Evolutionary conservation across 345 rosid genomes (phyloP).

Genomic region (Hypericum androsaemum): DNA sequence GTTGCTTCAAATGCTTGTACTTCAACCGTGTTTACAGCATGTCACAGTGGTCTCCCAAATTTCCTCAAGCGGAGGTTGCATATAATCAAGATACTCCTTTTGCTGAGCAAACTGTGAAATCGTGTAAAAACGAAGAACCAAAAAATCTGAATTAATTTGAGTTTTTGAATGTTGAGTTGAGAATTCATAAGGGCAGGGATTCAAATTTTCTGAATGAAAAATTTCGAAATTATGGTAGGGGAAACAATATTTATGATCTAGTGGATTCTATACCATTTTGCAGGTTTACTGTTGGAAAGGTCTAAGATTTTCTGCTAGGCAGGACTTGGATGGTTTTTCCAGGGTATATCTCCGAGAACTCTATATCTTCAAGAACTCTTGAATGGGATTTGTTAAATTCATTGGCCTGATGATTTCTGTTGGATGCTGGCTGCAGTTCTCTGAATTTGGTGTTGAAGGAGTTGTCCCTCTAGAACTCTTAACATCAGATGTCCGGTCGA

Average conservation of each 20-base stretch:
- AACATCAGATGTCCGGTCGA: conserved; percentile 62
- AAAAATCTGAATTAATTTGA: too few species aligned
- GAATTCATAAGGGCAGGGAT: too few species aligned
- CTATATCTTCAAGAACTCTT: neutral
- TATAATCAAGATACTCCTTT: too few species aligned
- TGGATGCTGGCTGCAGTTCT: conserved; percentile 49
- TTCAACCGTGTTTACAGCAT: neutral
- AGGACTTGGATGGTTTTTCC: conserved; percentile 95
- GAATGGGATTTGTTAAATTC: neutral
- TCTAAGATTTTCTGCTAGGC: conserved; percentile 81
- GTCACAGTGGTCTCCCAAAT: too few species aligned
- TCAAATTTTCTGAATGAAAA: too few species aligned
- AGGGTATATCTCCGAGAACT: conserved; percentile 36
- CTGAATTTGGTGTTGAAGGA: conserved; percentile 90
- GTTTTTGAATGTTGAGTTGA: too few species aligned
- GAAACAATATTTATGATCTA: too few species aligned
- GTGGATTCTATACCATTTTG: conserved; percentile 6
- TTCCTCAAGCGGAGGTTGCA: too few species aligned
- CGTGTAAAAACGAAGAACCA: too few species aligned
- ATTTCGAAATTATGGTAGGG: too few species aligned
- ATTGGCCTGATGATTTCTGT: conserved; percentile 4
- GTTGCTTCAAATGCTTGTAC: neutral
- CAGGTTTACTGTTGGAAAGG: conserved; percentile 99
- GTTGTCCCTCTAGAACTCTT: conserved; percentile 88
- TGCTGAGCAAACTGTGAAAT: too few species aligned